Evolutionary conservation across 352 stramenopile species (phyloP), one percentile per base, ranked within the genome.

Genomic region (Phytophthora sansomeana): DNA sequence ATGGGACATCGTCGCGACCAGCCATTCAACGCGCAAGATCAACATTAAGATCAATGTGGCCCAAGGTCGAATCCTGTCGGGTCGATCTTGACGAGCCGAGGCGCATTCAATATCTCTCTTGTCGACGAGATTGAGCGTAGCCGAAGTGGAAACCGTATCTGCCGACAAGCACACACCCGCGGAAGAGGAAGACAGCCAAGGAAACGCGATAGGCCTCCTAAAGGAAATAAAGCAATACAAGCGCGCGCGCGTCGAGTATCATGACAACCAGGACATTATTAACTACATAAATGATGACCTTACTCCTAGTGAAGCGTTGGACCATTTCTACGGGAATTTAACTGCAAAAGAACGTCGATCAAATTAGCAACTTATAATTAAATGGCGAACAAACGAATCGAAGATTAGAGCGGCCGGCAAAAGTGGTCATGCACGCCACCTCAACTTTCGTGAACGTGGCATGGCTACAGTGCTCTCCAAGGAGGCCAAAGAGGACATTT

Each of bases 171-270:
- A n/a, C n/a, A n/a, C n/a, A n/a, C n/a, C n/a, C n/a, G n/a, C n/a
- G n/a, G n/a, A n/a, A n/a, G n/a, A n/a, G n/a, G n/a, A n/a, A n/a
- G n/a, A n/a, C n/a, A n/a, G n/a, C n/a, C n/a, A n/a, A n/a, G n/a
- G n/a, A n/a, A n/a, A n/a, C n/a, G n/a, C n/a, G n/a, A n/a, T n/a
- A n/a, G n/a, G n/a, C n/a, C n/a, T n/a, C n/a, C n/a, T n/a, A n/a
- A n/a, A n/a, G 44, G 38, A 52, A 28, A 52, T 7, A 28, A 52
- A 52, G 44, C 26, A 52, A 52, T 52, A 32, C 41, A 48, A 48
- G 41, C 10, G 41, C 10, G 41, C 30, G 4, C 17, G 16, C n/a
- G 41, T 28, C 3, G 41, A 48, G 8, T 48, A 48, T n/a, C 0
- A 7, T 9, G n/a, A n/a, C n/a, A n/a, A n/a, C n/a, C n/a, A n/a